Evolutionary conservation across 495 filamentous ascomycete genomes (phyloP), one percentile per base, ranked within the genome.

Genomic region (Rhizodiscina lignyota): DNA sequence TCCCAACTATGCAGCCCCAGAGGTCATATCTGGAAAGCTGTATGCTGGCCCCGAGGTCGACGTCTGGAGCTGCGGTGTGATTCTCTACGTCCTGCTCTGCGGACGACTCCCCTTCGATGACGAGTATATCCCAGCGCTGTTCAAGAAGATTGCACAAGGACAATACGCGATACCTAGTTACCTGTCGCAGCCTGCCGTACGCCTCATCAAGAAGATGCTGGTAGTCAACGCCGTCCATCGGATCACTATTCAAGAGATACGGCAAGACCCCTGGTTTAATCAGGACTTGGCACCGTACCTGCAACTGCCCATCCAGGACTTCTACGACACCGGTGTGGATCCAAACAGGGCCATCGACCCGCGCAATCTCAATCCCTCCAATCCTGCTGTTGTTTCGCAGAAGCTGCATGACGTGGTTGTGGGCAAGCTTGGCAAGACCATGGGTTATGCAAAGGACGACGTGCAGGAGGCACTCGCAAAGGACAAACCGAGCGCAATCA

Each of bases 11-110:
- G 89, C 89, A 15, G 89, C 89, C 3, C 89, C 89, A 2, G 89
- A 97, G 54, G 89, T 97, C 41, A 97, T 97, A 47, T 85, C 82
- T 30, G 89, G 89, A 11, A 97, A 96, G 64, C 66, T 97, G 36
- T 97, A 97, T 49, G 89, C 89, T 18, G 89, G 89, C 2, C 89
- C 91, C 2, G 89, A 97, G 56, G 89, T 97, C 30, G 89, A 97
- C 55, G 91, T 97, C 5, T 97, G 89, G 89, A 96, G 89, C 58
- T 96, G 87, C 50, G 89, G 89, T 48, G 91, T 97, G 44, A 97
- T 97, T 45, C 67, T 97, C 35, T 97, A 96, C 51, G 89, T 97
- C 36, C 61, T 97, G 45, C 66, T 97, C 18, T 83, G 87, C 30
- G 89, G 89, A 34, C 67, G 85, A 24, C 63, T 97, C 19, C 89